Conservation (phyloP, 2,329 filamentous ascomycete species). For the Cladosporium phlei region DNA sequence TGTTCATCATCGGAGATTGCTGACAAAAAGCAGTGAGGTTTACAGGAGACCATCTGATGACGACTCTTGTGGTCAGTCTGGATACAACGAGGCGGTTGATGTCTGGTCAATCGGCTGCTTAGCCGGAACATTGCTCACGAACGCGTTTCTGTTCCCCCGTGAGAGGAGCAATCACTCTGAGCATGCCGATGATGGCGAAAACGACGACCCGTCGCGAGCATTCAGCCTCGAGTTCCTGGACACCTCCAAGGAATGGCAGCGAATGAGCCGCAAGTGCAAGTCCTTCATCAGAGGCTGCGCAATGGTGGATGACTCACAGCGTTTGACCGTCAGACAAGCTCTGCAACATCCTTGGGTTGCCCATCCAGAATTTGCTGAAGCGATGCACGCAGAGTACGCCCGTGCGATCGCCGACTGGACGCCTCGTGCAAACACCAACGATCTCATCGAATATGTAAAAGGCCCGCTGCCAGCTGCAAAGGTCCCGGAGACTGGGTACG, state of each 20-base stretch:
- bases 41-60: conserved; percentile 1
- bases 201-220: conserved; percentile 13
- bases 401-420: conserved; percentile 48
- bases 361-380: conserved; percentile 42
- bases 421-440: conserved; percentile 27
- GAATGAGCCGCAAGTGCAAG: conserved; percentile 39
- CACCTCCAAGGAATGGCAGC: conserved; percentile 39
- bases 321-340: conserved; percentile 52
- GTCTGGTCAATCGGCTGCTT: conserved; percentile 60
- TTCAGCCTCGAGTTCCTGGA: conserved; percentile 43
- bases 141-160: conserved; percentile 44
- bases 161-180: conserved; percentile 27
- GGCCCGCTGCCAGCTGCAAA: neutral
- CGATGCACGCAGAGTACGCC: conserved; percentile 48
- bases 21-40: conserved; percentile 38
- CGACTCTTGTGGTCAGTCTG: conserved; percentile 20
- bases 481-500: neutral
- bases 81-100: conserved; percentile 57
- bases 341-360: conserved; percentile 54
- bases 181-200: conserved; percentile 20
- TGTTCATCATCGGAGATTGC: too few species aligned
- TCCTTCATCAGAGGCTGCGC: conserved; percentile 52
- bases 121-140: conserved; percentile 48
- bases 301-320: conserved; percentile 43
- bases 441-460: conserved; percentile 10